Conservation (phyloP, 2,329 filamentous ascomycete genomes). For the Boeremia exigua region DNA sequence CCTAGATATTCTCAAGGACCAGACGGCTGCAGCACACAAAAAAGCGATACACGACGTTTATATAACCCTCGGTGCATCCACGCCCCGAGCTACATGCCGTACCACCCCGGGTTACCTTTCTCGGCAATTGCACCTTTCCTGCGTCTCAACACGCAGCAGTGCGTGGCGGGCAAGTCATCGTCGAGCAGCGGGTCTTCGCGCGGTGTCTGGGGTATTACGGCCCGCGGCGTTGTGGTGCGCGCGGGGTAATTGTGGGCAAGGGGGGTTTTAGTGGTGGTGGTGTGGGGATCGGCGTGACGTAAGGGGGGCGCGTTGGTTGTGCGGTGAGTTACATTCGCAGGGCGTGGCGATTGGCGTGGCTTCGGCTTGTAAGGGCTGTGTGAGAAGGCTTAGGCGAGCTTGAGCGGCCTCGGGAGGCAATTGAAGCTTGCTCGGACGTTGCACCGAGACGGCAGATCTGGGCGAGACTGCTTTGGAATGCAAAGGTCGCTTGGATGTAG, state of each 20-base stretch:
- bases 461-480: too few species aligned
- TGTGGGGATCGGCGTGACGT: conserved; percentile 16
- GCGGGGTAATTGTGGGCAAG: conserved; percentile 25
- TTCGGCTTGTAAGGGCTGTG: too few species aligned
- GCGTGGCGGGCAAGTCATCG: background rate
- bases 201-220: conserved; percentile 23
- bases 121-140: conserved; percentile 11
- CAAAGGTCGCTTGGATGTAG: too few species aligned
- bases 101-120: conserved; percentile 13
- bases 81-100: conserved; percentile 14
- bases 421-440: background rate
- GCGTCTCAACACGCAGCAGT: conserved; percentile 9
- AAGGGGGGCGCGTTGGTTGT: conserved; percentile 6
- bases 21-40: conserved; percentile 7
- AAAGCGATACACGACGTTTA: conserved; percentile 2
- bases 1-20: too few species aligned
- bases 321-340: too few species aligned
- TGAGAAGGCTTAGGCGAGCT: background rate
- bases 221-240: conserved; percentile 1
- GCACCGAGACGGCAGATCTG: too few species aligned
- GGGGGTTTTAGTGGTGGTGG: conserved; percentile 4
- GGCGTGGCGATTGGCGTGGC: too few species aligned
- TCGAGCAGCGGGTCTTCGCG: conserved; percentile 10
- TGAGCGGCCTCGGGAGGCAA: background rate
- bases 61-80: conserved; percentile 21